Conservation (phyloP, 371 early-diverging fungal genomes). For the Gilbertella persicaria region DNA sequence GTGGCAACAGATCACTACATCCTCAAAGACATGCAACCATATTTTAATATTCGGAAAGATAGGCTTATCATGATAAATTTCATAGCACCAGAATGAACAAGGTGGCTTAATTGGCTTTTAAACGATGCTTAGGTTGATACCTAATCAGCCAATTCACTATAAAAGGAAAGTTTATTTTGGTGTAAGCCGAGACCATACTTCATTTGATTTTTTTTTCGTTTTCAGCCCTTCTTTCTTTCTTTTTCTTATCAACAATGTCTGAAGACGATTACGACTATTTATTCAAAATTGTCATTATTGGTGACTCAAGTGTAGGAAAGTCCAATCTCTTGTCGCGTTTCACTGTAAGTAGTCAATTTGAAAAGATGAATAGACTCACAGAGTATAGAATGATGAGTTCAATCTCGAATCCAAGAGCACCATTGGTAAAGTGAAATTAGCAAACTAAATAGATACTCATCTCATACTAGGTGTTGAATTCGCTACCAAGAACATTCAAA, state of each 20-base stretch:
- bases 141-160: too few relatives aligned
- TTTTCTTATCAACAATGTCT: slow-evolving; percentile 4
- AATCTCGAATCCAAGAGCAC: slow-evolving; percentile 98
- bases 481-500: slow-evolving; percentile 50
- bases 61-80: too few relatives aligned
- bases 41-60: too few relatives aligned
- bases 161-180: not conserved
- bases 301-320: slow-evolving; percentile 52
- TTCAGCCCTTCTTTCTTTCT: not conserved
- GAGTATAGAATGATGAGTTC: slow-evolving; percentile 85
- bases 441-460: slow-evolving; percentile 62
- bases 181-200: too few relatives aligned
- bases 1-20: too few relatives aligned
- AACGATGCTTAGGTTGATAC: too few relatives aligned
- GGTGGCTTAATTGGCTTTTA: too few relatives aligned
- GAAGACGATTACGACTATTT: slow-evolving; percentile 54
- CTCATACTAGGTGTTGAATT: slow-evolving; percentile 49
- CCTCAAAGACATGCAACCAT: too few relatives aligned
- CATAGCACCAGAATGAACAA: too few relatives aligned
- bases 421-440: slow-evolving; percentile 60
- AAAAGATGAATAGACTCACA: not conserved
- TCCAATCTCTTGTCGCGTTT: slow-evolving; percentile 48
- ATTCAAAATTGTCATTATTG: slow-evolving; percentile 51
- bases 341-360: slow-evolving; percentile 22
- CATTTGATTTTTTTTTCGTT: not conserved